phyloP scores from a whole-genome alignment of 1,139 yeast species.

The Debaryomyces sp. region DNA sequence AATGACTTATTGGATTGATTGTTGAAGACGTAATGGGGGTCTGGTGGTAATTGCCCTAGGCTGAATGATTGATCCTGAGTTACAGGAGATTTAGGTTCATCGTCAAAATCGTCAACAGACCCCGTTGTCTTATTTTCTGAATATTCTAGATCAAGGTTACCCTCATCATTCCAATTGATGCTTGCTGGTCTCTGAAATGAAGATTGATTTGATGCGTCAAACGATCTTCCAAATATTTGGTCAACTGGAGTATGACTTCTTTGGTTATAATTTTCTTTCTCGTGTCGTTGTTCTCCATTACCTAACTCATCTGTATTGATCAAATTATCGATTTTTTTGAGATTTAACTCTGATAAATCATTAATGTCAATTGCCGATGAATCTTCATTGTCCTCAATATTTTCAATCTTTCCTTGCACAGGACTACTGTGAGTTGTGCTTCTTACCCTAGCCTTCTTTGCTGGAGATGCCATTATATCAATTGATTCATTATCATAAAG shows the following conservation, averaged over 20 bases:
- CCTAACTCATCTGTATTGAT: conserved; percentile 28
- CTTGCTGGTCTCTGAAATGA: conserved; percentile 48
- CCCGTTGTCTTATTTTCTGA: conserved; percentile 16
- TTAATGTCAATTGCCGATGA: conserved; percentile 33
- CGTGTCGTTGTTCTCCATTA: background rate
- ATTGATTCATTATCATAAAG: conserved; percentile 3
- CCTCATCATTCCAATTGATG: conserved; percentile 49
- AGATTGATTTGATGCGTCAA: conserved; percentile 27
- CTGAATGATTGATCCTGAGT: conserved; percentile 20
- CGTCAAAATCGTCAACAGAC: conserved; percentile 10
- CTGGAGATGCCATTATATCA: conserved; percentile 18
- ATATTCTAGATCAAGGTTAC: conserved; percentile 30
- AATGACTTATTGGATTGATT: conserved; percentile 24
- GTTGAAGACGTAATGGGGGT: conserved; percentile 17
- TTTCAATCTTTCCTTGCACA: conserved; percentile 4
- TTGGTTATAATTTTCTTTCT: conserved; percentile 1
- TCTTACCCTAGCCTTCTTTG: conserved; percentile 15
- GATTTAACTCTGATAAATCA: conserved; percentile 44
- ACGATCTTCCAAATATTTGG: background rate
- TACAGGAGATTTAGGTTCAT: conserved; percentile 5
- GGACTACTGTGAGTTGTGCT: background rate
- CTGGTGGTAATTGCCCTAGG: conserved; percentile 21
- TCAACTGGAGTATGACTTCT: conserved; percentile 1
- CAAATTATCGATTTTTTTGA: conserved; percentile 41
- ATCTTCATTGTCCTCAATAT: conserved; percentile 14